Evolutionary conservation across 2,329 filamentous ascomycete genomes (phyloP).

Genomic region (Exophiala phaeomuriformis): DNA sequence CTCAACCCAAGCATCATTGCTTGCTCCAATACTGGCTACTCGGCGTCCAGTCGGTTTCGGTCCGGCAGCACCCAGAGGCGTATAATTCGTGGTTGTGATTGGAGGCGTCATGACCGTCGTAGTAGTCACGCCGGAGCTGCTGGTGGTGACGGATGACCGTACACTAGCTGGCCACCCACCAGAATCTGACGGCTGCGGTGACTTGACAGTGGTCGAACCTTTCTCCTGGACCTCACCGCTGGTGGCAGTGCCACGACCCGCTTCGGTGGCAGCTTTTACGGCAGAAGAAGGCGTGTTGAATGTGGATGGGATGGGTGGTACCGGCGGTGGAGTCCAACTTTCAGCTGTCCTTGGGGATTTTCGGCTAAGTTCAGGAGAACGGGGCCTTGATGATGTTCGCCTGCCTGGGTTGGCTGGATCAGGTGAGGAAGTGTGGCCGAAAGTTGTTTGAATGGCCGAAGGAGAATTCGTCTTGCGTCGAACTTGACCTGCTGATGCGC

Average conservation of each 20-base stretch:
- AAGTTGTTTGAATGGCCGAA: constrained; percentile 4
- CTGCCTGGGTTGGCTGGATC: constrained; percentile 10
- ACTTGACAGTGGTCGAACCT: neutral
- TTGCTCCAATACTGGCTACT: constrained; percentile 34
- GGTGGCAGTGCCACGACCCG: constrained; percentile 1
- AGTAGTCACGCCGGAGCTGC: constrained; percentile 12
- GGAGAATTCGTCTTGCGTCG: constrained; percentile 15
- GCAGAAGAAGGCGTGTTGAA: constrained; percentile 13
- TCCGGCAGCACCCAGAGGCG: constrained; percentile 41
- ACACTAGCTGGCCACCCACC: neutral
- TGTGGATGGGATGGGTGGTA: constrained; percentile 21
- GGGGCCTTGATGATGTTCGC: constrained; percentile 2
- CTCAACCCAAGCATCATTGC: constrained; percentile 44
- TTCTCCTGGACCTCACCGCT: neutral
- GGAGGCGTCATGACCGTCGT: constrained; percentile 18
- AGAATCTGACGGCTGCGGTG: neutral
- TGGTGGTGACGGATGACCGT: constrained; percentile 4
- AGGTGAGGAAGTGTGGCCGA: neutral
- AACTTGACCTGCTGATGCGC: neutral
- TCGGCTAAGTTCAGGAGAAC: constrained; percentile 9
- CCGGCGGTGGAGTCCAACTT: constrained; percentile 19
- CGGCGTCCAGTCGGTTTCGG: constrained; percentile 38
- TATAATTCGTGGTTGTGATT: constrained; percentile 27
- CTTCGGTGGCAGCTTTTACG: constrained; percentile 6
- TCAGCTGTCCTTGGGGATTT: neutral